Percentiles rank a stretch among this genome's conserved stretches.
phyloP scores from a whole-genome alignment of 139 green algal genomes.

The Chlamydomonas applanata region DNA sequence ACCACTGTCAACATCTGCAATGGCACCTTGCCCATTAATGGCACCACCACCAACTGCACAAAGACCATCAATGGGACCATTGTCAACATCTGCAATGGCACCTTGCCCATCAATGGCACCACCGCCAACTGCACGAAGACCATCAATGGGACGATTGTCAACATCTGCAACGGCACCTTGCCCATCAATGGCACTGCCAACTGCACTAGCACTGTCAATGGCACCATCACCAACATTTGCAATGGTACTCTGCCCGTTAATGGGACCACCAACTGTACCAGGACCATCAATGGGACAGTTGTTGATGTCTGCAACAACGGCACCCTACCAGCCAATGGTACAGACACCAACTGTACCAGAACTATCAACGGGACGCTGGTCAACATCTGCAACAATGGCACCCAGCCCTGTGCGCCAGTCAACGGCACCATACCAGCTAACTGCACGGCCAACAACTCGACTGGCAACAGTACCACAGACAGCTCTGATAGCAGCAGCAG shows the following conservation, averaged over 20 bases:
- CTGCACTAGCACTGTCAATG: background rate
- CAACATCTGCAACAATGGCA: too few species aligned
- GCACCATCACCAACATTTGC: background rate
- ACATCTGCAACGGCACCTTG: background rate
- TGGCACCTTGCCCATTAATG: too few species aligned
- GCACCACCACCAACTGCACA: background rate
- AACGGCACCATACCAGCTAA: too few species aligned
- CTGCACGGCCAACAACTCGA: too few species aligned
- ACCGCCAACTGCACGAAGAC: background rate
- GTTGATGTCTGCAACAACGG: background rate
- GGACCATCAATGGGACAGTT: background rate
- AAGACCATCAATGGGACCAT: constrained; percentile 4
- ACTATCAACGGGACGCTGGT: background rate
- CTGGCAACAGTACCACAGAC: too few species aligned
- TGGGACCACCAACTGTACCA: too few species aligned
- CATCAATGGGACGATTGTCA: background rate
- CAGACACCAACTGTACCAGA: background rate
- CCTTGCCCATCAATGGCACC: background rate
- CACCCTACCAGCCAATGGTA: background rate
- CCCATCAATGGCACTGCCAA: background rate
- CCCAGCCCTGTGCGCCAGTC: too few species aligned
- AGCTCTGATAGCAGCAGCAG: too few species aligned
- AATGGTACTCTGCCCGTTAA: background rate
- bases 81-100: background rate
- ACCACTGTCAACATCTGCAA: background rate